Percentiles rank a stretch among this genome's conserved stretches.
Conservation (phyloP, 2,329 filamentous ascomycete species). For the Didymella keratinophila region DNA sequence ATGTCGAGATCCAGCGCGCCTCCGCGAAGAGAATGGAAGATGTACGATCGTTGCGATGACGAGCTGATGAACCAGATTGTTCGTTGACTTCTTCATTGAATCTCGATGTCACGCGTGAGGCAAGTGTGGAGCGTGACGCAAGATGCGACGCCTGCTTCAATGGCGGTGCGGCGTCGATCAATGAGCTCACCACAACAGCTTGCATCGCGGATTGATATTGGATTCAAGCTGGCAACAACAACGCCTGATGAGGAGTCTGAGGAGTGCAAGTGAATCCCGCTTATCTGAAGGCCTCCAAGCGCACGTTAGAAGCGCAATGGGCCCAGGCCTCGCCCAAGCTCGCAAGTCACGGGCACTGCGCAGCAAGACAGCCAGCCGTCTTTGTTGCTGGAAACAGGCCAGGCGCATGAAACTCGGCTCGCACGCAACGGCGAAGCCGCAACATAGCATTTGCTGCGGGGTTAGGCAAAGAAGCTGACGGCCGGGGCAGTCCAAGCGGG, state of each 20-base stretch:
- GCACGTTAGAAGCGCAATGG: neutral
- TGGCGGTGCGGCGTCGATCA: constrained; percentile 9
- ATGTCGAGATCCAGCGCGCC: neutral
- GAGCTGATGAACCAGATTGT: neutral
- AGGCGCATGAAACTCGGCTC: constrained; percentile 20
- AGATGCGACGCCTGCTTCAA: constrained; percentile 10
- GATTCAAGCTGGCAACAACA: neutral
- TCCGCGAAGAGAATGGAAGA: neutral
- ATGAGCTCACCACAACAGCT: constrained; percentile 9
- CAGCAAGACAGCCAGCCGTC: constrained; percentile 17
- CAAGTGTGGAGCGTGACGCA: constrained; percentile 16
- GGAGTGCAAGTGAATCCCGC: neutral
- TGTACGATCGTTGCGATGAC: neutral
- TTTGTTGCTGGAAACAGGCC: constrained; percentile 16
- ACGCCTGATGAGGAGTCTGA: neutral
- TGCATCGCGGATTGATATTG: constrained; percentile 1
- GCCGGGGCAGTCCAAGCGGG: constrained; percentile 19
- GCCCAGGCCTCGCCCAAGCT: constrained; percentile 4
- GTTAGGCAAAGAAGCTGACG: constrained; percentile 20
- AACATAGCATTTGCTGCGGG: constrained; percentile 19
- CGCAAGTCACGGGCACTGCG: constrained; percentile 7
- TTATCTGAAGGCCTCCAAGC: neutral
- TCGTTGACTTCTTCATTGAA: neutral
- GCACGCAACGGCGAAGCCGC: constrained; percentile 16
- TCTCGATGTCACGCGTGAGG: constrained; percentile 10